Base-by-base conservation (phyloP, 805 yeast genomes). In the Suhomyces prunicola region DNA sequence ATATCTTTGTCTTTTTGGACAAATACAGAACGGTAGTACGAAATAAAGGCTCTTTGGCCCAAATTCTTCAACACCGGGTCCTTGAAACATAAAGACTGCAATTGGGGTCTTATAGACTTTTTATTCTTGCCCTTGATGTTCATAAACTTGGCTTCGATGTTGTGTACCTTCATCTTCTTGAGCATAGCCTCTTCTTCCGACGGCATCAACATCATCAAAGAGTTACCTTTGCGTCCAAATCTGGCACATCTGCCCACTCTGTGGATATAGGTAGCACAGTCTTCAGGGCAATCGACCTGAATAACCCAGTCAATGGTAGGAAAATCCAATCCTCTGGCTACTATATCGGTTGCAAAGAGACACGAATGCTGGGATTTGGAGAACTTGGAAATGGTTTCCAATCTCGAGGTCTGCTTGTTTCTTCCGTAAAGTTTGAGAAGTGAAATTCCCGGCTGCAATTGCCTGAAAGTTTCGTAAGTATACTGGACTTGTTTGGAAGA, bases 261-360 rank as follows among this genome's bases (percentile, higher is more conserved):
- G 62, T 90, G 97, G 50, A 90, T 88, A 68, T 91, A 90, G 0
- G 97, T 91, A 29, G 91, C 90, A 2, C 84, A 80, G 68, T 89
- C 96, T 65, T 90, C 97, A 0, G 97, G 97, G 61, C 96, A 88
- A 65, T 90, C 97, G 0, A 90, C 79, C 67, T 90, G 97, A 7
- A 90, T 76, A n/a, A 90, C 96, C 97, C 97, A 90, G 64, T 91
- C 96, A 48, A 90, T 88, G 5, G 92, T 88, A 0, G 97, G 97
- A 69, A 91, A 90, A 68, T 90, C 97, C 41, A 90, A 80, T 15
- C 97, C 97, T 66, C 97, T 77, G 1, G 97, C 96, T 10, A 90
- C 96, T 45, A 90, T 86, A 71, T 90, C 97, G 0, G 97, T 90
- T 0, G 96, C 94, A 64, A 90, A 84, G 47, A 90, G 72, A 72